Evolutionary conservation across 164 flowering plant species (phyloP), one percentile per base, ranked within the genome.

Genomic region (Magnolia officinalis): DNA sequence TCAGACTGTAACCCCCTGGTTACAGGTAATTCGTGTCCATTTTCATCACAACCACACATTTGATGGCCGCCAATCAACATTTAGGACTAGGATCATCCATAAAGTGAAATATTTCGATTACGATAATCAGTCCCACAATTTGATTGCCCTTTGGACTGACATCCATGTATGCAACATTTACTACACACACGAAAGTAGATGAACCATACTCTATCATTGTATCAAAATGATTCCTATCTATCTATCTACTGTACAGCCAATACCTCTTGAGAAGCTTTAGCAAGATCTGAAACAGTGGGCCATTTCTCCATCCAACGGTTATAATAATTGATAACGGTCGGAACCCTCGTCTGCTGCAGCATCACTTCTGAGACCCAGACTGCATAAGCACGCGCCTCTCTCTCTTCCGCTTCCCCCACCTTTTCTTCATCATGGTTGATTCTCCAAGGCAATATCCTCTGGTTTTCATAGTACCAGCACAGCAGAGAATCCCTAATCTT

Each of bases 321-420:
- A 91, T 97, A 77, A 93, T 89, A 71, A 83, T 83, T 85, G 90
- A 98, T 26, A 21, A 75, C 77, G 6, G 77, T 75, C 51, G 63
- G 55, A 52, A 75, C 77, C 77, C 71, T 85, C 13, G 99, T 96
- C 75, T 96, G 99, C 83, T 96, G 99, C 75, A 96, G 86, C 99
- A 96, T 96, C 26, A 96, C 86, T 75, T 96, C 99, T 0, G 99
- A 96, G 4, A 96, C 98, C 98, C 99, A 93, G n/a, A 96, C 95
- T 1, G 85, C 97, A 81, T 96, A 96, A 23, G 96, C 99, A 29
- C 77, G 68, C 49, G 10, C 21, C 51, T 55, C 61, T n/a, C 64
- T 26, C 63, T 51, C 58, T 55, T 73, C 65, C 13, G 71, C 84
- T 18, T 73, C 78, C 59, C 67, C 55, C 18, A 50, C 55, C 9